phyloP scores from a whole-genome alignment of 2,329 filamentous ascomycete species.

The Chrysosporium queenslandicum region DNA sequence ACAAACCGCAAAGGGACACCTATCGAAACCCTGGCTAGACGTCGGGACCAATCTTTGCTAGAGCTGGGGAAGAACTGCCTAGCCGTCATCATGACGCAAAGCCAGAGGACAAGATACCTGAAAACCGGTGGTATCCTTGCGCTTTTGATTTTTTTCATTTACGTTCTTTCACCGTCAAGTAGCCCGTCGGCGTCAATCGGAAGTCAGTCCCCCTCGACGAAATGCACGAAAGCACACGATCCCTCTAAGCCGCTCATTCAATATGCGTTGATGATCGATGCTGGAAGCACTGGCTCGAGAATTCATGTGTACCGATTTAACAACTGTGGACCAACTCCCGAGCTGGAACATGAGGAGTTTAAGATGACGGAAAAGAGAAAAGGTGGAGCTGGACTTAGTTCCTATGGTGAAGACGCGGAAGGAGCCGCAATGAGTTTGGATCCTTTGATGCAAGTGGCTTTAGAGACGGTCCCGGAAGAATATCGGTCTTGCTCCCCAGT shows the following conservation, averaged over 20 bases:
- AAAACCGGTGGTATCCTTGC: slow-evolving; percentile 53
- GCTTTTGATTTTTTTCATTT: slow-evolving; percentile 48
- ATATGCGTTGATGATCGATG: slow-evolving; percentile 98
- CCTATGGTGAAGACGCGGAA: slow-evolving; percentile 75
- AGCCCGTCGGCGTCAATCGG: slow-evolving; percentile 9
- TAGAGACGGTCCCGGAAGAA: slow-evolving; percentile 74
- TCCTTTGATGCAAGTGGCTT: slow-evolving; percentile 71
- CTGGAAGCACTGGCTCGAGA: slow-evolving; percentile 90
- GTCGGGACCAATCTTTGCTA: not conserved
- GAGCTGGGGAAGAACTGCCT: slow-evolving; percentile 25
- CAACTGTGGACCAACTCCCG: slow-evolving; percentile 91
- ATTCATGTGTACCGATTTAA: slow-evolving; percentile 99
- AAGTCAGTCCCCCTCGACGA: slow-evolving; percentile 40
- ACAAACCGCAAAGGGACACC: slow-evolving; percentile 15
- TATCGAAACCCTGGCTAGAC: slow-evolving; percentile 30
- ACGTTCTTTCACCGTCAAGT: slow-evolving; percentile 42
- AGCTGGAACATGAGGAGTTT: slow-evolving; percentile 86
- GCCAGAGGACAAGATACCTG: slow-evolving; percentile 50
- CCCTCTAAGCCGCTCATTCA: slow-evolving; percentile 89
- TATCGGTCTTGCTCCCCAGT: slow-evolving; percentile 87
- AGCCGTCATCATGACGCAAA: slow-evolving; percentile 48
- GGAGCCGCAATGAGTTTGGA: slow-evolving; percentile 86
- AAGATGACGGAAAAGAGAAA: slow-evolving; percentile 82
- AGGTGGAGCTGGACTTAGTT: slow-evolving; percentile 69
- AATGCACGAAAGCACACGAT: slow-evolving; percentile 74